These are phyloP conservation scores for Coemansia sp. DNA, from an alignment of 192 early-diverging fungal species.

Conservation along the genomic window DNA sequence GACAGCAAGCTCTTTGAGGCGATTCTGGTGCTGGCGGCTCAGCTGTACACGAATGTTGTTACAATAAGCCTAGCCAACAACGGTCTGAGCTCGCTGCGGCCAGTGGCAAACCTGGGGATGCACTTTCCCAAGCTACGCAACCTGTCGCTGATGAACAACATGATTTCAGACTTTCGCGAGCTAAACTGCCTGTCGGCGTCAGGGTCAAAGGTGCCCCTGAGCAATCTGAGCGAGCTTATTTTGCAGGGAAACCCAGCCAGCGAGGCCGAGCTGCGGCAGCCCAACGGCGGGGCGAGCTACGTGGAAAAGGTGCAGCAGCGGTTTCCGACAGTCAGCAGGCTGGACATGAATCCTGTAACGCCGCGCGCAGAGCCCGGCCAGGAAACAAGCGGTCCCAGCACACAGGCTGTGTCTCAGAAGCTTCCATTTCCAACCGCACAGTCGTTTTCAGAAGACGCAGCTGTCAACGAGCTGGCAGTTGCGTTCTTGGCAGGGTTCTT, in stretches of 20 bases:
- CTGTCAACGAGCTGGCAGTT: conserved; percentile 35
- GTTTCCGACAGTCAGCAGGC: conserved; percentile 49
- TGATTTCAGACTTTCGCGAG: conserved; percentile 33
- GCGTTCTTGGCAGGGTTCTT: conserved; percentile 43
- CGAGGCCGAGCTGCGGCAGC: conserved; percentile 23
- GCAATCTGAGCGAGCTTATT: conserved; percentile 34
- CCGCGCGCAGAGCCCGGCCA: conserved; percentile 29
- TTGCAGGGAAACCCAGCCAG: conserved; percentile 37
- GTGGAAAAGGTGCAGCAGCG: conserved; percentile 49
- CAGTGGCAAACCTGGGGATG: conserved; percentile 37
- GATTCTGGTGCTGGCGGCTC: conserved; percentile 38
- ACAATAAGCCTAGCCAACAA: conserved; percentile 47
- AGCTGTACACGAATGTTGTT: conserved; percentile 34
- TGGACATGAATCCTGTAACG: conserved; percentile 44
- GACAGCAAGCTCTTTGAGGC: conserved; percentile 49
- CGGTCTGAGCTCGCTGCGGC: conserved; percentile 35
- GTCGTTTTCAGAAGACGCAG: conserved; percentile 43
- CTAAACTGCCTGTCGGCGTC: conserved; percentile 41
- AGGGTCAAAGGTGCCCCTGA: conserved; percentile 42
- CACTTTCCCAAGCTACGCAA: conserved; percentile 41
- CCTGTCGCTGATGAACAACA: conserved; percentile 50
- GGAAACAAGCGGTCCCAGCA: neutral
- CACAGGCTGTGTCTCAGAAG: conserved; percentile 4
- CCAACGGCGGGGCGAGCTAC: conserved; percentile 36
- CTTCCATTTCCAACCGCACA: conserved; percentile 40